phyloP scores from a whole-genome alignment of 805 yeast species.

The Saccharomycopsis oosterbeekiorum region DNA sequence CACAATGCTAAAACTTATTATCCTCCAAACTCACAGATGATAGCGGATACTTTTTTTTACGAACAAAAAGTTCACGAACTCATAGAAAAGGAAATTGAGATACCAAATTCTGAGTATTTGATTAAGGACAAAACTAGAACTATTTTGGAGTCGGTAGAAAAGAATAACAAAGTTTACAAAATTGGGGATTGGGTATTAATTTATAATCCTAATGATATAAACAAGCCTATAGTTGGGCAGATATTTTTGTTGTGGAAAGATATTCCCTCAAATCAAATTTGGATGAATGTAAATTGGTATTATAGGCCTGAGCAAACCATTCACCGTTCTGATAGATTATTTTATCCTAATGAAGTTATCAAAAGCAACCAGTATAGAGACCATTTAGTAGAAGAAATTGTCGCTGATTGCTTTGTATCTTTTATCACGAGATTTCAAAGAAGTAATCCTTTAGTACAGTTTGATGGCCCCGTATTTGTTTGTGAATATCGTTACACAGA shows the following conservation, averaged over 20 bases:
- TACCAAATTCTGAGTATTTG: slow-evolving; percentile 72
- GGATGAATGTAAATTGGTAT: slow-evolving; percentile 96
- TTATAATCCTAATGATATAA: slow-evolving; percentile 76
- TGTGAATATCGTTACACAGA: slow-evolving; percentile 95
- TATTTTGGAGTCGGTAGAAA: slow-evolving; percentile 70
- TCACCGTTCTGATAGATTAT: slow-evolving; percentile 80
- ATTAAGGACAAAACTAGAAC: slow-evolving; percentile 47
- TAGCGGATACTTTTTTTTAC: slow-evolving; percentile 51
- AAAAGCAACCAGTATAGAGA: slow-evolving; percentile 96
- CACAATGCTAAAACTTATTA: slow-evolving; percentile 61
- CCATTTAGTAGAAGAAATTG: slow-evolving; percentile 78
- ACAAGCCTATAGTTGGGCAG: slow-evolving; percentile 89
- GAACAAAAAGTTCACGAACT: slow-evolving; percentile 51
- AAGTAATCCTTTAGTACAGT: slow-evolving; percentile 80
- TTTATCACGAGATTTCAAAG: slow-evolving; percentile 91
- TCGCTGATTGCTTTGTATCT: slow-evolving; percentile 90
- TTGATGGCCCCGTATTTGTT: slow-evolving; percentile 77
- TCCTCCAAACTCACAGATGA: slow-evolving; percentile 46
- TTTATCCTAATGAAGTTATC: slow-evolving; percentile 90
- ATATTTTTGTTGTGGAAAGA: slow-evolving; percentile 86
- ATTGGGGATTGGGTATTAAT: slow-evolving; percentile 95
- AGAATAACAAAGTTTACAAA: slow-evolving; percentile 60
- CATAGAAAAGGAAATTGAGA: slow-evolving; percentile 59
- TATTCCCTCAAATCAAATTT: slow-evolving; percentile 66
- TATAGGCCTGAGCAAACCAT: slow-evolving; percentile 97